These are phyloP conservation scores for Metschnikowia shivogae DNA, from an alignment of 805 yeast species.

Conservation along the genomic window DNA sequence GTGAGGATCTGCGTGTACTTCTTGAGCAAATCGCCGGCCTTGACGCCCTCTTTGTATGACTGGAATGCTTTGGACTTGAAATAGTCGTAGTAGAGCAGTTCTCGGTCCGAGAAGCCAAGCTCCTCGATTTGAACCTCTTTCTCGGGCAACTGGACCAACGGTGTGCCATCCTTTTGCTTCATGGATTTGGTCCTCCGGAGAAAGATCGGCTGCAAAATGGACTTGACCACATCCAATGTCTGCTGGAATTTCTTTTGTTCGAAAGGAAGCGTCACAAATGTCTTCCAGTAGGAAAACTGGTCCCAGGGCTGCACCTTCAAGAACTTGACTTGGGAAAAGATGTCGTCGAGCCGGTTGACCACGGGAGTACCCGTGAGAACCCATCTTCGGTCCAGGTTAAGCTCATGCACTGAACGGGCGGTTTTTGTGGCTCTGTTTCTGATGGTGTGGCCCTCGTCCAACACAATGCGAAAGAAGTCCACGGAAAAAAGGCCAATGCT, in stretches of 20 bases:
- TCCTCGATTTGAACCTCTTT: constrained; percentile 69
- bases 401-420: constrained; percentile 67
- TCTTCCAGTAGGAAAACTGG: constrained; percentile 79
- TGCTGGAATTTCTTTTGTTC: constrained; percentile 65
- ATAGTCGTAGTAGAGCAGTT: constrained; percentile 62
- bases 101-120: constrained; percentile 62
- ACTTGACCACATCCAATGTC: constrained; percentile 80
- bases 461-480: constrained; percentile 66
- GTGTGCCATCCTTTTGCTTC: constrained; percentile 68
- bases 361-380: constrained; percentile 91
- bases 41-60: constrained; percentile 56
- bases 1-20: constrained; percentile 77
- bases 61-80: constrained; percentile 62
- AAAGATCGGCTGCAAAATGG: constrained; percentile 77
- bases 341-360: constrained; percentile 80
- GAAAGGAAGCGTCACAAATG: constrained; percentile 79
- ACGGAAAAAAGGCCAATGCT: constrained; percentile 63
- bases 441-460: constrained; percentile 91
- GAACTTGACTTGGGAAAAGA: constrained; percentile 72
- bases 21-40: constrained; percentile 63
- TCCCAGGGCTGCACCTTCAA: constrained; percentile 87
- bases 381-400: constrained; percentile 73
- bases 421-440: constrained; percentile 76
- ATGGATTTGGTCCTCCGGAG: constrained; percentile 83
- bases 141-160: constrained; percentile 70